Base-by-base conservation (phyloP, 2,329 filamentous ascomycete species). In the Microsporum ferrugineum region DNA sequence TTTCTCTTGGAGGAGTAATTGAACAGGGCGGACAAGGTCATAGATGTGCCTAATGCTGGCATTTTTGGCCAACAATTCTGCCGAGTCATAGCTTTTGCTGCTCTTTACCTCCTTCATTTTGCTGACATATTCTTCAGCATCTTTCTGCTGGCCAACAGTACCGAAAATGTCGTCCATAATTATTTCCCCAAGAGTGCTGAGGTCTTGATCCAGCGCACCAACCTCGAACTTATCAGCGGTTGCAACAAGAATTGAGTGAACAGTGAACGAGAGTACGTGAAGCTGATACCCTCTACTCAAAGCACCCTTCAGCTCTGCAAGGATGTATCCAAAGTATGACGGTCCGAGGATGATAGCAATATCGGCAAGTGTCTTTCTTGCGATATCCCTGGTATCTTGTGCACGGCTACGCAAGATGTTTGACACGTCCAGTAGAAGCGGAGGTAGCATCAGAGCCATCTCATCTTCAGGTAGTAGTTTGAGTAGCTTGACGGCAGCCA, bases 151-250 rank as follows among this genome's bases (percentile, higher is more conserved):
- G 1, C 94, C 94, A 38, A 88, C 88, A 4, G 85, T 84, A 34
- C 95, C 95, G 70, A 99, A 99, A 10, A 95, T 94, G 71, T 99
- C 95, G 69, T 99, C 94, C 89, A 99, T 94, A 65, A 97, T 87
- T 49, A 99, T 84, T 1, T 84, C 82, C 53, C 95, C 85, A 49
- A 97, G 85, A 8, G 87, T 81, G 2, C 82, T 77, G 6, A 96
- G 78, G 69, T 91, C 96, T 70, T 96, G 91, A 70, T 99, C 90
- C 34, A 99, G 78, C 67, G 92, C 90, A 29, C 95, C 94, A 17
- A 90, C 85, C 45, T 84, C 79, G 68, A 90, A 88, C 1, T 84
- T 80, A 7, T 89, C 86, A 8, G 87, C 84, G 6, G 87, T 84
- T 3, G 84, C 82, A 8, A 96, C 84, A 23, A 99, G 78, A 58